Conservation (phyloP, 1,284 basidiomycete species). For the Papiliotrema laurentii region DNA sequence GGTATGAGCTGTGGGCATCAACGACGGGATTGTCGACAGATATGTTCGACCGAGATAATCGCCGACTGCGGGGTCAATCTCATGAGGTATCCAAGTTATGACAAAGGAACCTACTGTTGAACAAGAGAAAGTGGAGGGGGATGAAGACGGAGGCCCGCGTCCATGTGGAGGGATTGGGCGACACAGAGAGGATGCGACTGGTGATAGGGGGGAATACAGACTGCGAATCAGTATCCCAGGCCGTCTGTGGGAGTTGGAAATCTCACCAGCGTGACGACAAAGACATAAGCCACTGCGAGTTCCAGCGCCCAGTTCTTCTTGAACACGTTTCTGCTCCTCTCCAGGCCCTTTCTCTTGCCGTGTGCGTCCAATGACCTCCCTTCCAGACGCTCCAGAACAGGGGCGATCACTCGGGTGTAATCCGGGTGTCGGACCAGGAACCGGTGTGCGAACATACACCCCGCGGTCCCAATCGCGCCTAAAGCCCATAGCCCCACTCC, state of each 20-base stretch:
- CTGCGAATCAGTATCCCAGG: conserved; percentile 47
- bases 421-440: conserved; percentile 27
- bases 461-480: conserved; percentile 21
- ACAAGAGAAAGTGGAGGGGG: conserved; percentile 47
- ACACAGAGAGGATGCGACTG: conserved; percentile 63
- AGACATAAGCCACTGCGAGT: conserved; percentile 68
- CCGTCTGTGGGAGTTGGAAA: neutral
- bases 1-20: conserved; percentile 63
- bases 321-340: conserved; percentile 27
- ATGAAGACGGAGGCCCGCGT: conserved; percentile 45
- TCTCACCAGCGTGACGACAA: conserved; percentile 71
- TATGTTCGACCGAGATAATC: conserved; percentile 71
- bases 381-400: conserved; percentile 9
- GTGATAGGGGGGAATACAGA: conserved; percentile 82
- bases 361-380: conserved; percentile 6
- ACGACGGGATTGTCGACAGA: conserved; percentile 61
- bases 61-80: conserved; percentile 56
- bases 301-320: conserved; percentile 66
- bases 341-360: conserved; percentile 10
- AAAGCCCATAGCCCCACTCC: conserved; percentile 43
- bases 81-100: neutral
- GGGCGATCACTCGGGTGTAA: conserved; percentile 19
- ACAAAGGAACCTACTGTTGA: conserved; percentile 53
- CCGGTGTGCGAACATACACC: conserved; percentile 26
- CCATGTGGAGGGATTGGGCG: conserved; percentile 46